Percentiles rank a stretch among this genome's conserved stretches.
Evolutionary conservation across 192 early-diverging fungal genomes (phyloP).

Genomic region (Podochytrium sp.): DNA sequence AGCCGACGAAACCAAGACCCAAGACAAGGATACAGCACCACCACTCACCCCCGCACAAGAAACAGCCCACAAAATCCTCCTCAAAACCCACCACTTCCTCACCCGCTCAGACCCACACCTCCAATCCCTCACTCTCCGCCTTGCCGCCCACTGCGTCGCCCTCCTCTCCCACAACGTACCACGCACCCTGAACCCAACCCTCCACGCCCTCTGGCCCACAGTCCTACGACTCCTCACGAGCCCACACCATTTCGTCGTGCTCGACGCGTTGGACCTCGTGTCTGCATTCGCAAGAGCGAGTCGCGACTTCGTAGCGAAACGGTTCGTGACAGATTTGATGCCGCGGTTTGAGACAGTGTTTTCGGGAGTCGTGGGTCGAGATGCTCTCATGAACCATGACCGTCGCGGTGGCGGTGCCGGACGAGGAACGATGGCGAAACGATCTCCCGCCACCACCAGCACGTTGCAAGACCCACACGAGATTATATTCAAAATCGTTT

Average conservation of each 20-base stretch:
- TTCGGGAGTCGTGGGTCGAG: not conserved
- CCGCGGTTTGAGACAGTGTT: slow-evolving; percentile 12
- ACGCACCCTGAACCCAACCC: slow-evolving; percentile 32
- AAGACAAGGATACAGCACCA: slow-evolving; percentile 5
- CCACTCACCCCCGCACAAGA: slow-evolving; percentile 11
- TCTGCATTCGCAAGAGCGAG: slow-evolving; percentile 9
- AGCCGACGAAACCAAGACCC: not conserved
- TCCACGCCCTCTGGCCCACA: slow-evolving; percentile 45
- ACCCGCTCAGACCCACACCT: slow-evolving; percentile 25
- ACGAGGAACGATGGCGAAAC: not conserved
- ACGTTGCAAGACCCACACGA: slow-evolving; percentile 5
- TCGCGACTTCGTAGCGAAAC: not conserved
- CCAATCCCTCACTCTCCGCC: slow-evolving; percentile 23
- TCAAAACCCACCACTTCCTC: slow-evolving; percentile 33
- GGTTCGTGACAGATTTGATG: slow-evolving; percentile 22
- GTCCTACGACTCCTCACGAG: slow-evolving; percentile 29
- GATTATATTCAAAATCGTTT: slow-evolving; percentile 18
- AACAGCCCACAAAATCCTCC: slow-evolving; percentile 38
- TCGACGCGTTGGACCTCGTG: slow-evolving; percentile 34
- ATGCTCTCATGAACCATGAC: not conserved
- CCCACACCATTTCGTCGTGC: slow-evolving; percentile 36
- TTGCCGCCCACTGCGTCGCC: slow-evolving; percentile 8
- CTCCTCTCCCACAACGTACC: slow-evolving; percentile 9
- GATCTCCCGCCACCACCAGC: not conserved
- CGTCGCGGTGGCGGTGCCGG: not conserved